A percentile compares a stretch with the other conserved stretches of the same genome.
Conservation (phyloP, 176 grass and related monocot genomes). For the Triticum dicoccoides region DNA sequence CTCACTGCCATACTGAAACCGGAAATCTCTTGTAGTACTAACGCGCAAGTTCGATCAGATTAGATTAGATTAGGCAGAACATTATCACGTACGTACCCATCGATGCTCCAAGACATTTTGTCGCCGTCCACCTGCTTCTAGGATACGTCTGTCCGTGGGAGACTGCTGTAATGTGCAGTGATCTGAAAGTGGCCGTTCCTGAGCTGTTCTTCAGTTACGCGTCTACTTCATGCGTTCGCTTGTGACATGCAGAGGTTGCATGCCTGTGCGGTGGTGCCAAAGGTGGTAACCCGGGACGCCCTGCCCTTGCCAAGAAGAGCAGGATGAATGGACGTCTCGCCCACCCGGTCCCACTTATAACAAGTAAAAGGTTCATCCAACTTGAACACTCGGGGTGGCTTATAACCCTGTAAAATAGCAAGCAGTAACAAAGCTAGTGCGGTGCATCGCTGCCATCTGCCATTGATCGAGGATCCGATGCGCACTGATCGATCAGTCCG, state of each 20-base stretch:
- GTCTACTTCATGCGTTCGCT: neutral
- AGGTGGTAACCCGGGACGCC: neutral
- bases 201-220: neutral
- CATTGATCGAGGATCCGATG: neutral
- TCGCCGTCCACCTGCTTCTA: neutral
- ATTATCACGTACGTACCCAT: neutral
- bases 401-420: too few relatives aligned
- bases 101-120: neutral
- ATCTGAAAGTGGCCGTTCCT: neutral
- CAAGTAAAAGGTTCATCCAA: too few relatives aligned
- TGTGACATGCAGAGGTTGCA: neutral
- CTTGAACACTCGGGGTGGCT: too few relatives aligned
- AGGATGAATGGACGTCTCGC: neutral
- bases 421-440: neutral
- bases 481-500: too few relatives aligned
- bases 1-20: too few relatives aligned
- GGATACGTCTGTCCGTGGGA: neutral
- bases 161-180: neutral
- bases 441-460: neutral
- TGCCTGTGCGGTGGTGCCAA: neutral
- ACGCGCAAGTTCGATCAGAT: neutral
- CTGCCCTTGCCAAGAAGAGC: neutral
- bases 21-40: too few relatives aligned
- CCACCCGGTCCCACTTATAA: neutral
- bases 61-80: neutral